Evolutionary conservation across 2,329 filamentous ascomycete genomes (phyloP).

Genomic region (Botryosphaeria dothidea): DNA sequence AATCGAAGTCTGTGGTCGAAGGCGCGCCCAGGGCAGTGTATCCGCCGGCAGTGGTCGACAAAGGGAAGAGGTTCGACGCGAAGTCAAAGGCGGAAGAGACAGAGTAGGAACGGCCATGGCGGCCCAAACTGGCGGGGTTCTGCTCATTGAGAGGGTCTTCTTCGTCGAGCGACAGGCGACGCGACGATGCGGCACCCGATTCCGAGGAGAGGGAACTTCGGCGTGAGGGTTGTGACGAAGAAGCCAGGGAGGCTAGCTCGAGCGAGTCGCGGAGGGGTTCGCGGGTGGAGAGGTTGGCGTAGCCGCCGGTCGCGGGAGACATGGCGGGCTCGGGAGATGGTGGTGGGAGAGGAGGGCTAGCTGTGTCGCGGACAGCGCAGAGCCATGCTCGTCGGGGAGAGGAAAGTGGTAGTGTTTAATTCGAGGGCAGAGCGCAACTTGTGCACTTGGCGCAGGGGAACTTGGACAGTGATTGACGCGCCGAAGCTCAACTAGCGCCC

Average conservation of each 20-base stretch:
- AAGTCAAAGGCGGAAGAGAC: slow-evolving; percentile 95
- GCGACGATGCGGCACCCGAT: slow-evolving; percentile 89
- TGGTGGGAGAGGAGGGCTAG: slow-evolving; percentile 1
- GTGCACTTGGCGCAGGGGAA: slow-evolving; percentile 20
- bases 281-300: slow-evolving; percentile 31
- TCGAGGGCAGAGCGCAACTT: neutral
- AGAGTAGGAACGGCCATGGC: slow-evolving; percentile 73
- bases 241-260: slow-evolving; percentile 92
- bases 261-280: slow-evolving; percentile 77
- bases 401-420: neutral
- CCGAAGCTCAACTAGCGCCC: neutral
- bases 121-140: slow-evolving; percentile 56
- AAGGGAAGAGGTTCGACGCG: slow-evolving; percentile 85
- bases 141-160: slow-evolving; percentile 70
- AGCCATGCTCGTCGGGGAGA: slow-evolving; percentile 17
- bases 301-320: slow-evolving; percentile 31
- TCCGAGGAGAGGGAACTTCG: slow-evolving; percentile 73
- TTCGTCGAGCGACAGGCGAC: slow-evolving; percentile 82
- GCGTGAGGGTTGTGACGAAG: slow-evolving; percentile 68
- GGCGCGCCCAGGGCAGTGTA: slow-evolving; percentile 87
- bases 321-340: slow-evolving; percentile 28
- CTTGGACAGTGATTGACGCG: neutral
- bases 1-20: slow-evolving; percentile 56
- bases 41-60: slow-evolving; percentile 74
- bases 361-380: neutral